phyloP scores from a whole-genome alignment of 2,329 filamentous ascomycete species.

The Stagonosporopsis rhizophila region DNA sequence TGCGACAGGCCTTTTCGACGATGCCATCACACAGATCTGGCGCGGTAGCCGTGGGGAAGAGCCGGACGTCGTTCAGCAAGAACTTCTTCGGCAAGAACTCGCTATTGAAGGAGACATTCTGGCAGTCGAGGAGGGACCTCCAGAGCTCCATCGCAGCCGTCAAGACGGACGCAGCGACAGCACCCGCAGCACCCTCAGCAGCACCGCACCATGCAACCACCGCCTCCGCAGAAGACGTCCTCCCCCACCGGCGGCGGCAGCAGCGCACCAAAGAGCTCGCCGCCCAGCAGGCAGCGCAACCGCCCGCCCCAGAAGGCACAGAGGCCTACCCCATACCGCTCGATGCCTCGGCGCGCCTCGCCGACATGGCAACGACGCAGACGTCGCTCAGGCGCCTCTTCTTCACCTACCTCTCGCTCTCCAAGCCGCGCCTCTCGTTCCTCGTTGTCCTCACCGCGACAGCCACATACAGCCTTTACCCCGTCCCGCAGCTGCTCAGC shows the following conservation, averaged over 20 bases:
- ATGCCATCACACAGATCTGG: slow-evolving; percentile 35
- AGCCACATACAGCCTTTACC: slow-evolving; percentile 90
- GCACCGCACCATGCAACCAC: slow-evolving; percentile 9
- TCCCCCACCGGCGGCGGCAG: slow-evolving; percentile 46
- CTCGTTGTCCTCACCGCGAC: slow-evolving; percentile 91
- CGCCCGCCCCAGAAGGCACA: slow-evolving; percentile 21
- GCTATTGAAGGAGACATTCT: slow-evolving; percentile 42
- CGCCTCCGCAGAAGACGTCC: slow-evolving; percentile 32
- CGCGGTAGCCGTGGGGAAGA: slow-evolving; percentile 39
- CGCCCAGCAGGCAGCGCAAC: slow-evolving; percentile 10
- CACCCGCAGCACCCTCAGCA: slow-evolving; percentile 13
- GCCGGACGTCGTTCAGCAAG: slow-evolving; percentile 42
- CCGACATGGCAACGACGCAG: slow-evolving; percentile 62
- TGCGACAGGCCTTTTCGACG: slow-evolving; percentile 40
- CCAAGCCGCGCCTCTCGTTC: slow-evolving; percentile 93
- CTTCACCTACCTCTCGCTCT: slow-evolving; percentile 84
- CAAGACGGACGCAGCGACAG: slow-evolving; percentile 11
- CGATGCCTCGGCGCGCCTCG: slow-evolving; percentile 68
- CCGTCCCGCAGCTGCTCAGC: slow-evolving; percentile 83
- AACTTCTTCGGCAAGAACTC: slow-evolving; percentile 52
- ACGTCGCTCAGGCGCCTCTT: slow-evolving; percentile 69
- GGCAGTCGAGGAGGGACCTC: slow-evolving; percentile 37
- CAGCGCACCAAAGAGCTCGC: slow-evolving; percentile 40
- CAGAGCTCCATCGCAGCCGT: slow-evolving; percentile 39
- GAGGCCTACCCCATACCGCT: slow-evolving; percentile 52